Evolutionary conservation across 2,329 filamentous ascomycete genomes (phyloP).

Genomic region (Ophiostoma sp.): DNA sequence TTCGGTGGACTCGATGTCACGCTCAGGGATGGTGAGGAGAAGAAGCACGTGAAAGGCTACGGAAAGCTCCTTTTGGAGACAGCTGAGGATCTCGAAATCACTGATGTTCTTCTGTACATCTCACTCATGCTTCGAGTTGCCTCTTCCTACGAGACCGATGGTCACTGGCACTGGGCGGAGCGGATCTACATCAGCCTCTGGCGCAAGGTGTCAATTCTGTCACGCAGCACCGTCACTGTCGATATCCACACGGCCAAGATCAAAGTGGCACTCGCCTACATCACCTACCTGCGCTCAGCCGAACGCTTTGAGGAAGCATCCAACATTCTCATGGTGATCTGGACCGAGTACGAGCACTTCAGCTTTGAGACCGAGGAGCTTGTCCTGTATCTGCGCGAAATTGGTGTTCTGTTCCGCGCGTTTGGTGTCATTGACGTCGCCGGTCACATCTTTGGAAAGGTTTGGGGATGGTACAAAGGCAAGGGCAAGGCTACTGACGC

Average conservation of each 20-base stretch:
- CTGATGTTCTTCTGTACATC: constrained; percentile 33
- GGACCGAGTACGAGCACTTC: constrained; percentile 39
- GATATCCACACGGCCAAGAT: constrained; percentile 37
- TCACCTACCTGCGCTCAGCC: constrained; percentile 33
- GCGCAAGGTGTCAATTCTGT: constrained; percentile 36
- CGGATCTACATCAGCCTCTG: constrained; percentile 38
- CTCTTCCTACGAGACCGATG: constrained; percentile 33
- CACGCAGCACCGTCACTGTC: constrained; percentile 30
- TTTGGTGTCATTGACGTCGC: constrained; percentile 36
- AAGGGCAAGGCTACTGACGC: constrained; percentile 32
- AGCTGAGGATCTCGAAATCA: constrained; percentile 33
- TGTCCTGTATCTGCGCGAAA: constrained; percentile 35
- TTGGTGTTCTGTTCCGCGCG: constrained; percentile 33
- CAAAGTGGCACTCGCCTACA: constrained; percentile 37
- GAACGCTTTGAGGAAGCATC: constrained; percentile 36
- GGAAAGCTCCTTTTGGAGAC: constrained; percentile 36
- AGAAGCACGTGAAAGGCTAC: constrained; percentile 31
- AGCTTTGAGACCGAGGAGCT: constrained; percentile 33
- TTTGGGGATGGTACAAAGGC: constrained; percentile 38
- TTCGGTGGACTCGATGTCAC: constrained; percentile 35
- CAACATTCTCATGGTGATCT: constrained; percentile 39
- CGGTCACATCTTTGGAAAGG: constrained; percentile 35
- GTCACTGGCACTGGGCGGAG: constrained; percentile 35
- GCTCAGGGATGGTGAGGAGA: constrained; percentile 27
- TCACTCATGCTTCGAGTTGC: constrained; percentile 36